Evolutionary conservation across 1,284 basidiomycete species (phyloP), one percentile per base, ranked within the genome.

Genomic region (Malassezia arunalokei): DNA sequence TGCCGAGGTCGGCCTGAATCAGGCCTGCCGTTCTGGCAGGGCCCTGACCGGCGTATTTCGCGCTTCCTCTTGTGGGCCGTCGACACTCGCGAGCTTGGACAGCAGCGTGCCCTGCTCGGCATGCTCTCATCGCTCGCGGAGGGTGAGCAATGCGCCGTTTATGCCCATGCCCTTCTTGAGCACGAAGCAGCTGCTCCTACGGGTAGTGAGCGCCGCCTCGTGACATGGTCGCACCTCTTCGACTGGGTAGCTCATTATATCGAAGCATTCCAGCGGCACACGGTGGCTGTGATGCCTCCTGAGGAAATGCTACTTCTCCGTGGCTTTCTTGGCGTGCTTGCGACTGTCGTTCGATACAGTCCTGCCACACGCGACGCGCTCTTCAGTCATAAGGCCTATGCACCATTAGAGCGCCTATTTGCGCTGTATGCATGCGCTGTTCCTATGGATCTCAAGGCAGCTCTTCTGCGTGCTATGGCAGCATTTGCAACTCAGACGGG

Each of bases 371-470:
- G 87, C 28, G 79, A 83, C 8, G 82, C 87, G 1, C 80, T 96
- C 12, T 81, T 84, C 43, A 78, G 82, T 24, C 86, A 90, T 73
- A 80, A 81, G 2, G 81, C 85, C 5, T 76, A 76, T 64, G 65
- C 67, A 42, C 86, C 87, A 0, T 80, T 95, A 82, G 4, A 80
- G 90, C 37, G 79, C 87, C 57, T 86, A 85, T 73, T 71, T 40
- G 55, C 54, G 27, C 60, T 73, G 8, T 64, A 67, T 40, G 59
- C 63, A 15, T 68, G 64, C 43, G 64, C 61, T 1, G 58, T 27
- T 78, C 86, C 87, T 0, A 76, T 92, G n/a, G 89, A 95, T 65
- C 79, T 96, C 49, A 95, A 95, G 66, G 89, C 88, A 0, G 81
- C 84, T 1, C 76, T 94, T 1, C 83, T 95, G 54, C 81, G 87